These are phyloP conservation scores for Trichosporon faecale DNA, from an alignment of 1,284 basidiomycete genomes.

Conservation along the genomic window DNA sequence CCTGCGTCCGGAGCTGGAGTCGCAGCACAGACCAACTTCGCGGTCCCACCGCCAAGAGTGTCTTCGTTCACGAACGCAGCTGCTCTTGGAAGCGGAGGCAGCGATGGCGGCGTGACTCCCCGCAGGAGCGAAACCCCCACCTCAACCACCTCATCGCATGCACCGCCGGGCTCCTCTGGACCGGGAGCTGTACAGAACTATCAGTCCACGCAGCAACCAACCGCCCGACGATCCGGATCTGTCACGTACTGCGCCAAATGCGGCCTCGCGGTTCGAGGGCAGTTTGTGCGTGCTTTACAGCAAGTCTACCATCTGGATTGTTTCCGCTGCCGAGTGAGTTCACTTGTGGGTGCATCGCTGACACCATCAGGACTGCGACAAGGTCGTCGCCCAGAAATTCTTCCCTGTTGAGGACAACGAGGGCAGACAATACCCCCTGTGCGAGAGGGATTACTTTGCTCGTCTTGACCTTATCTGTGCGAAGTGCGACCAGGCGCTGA, in stretches of 20 bases:
- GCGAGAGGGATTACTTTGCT: conserved; percentile 96
- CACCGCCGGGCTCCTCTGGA: background rate
- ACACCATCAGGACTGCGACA: conserved; percentile 79
- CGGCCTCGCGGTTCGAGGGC: conserved; percentile 59
- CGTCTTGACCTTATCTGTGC: conserved; percentile 93
- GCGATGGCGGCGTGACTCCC: conserved; percentile 12
- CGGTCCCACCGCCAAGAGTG: conserved; percentile 15
- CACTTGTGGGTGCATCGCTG: conserved; percentile 12
- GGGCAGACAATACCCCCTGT: conserved; percentile 83
- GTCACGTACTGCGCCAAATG: conserved; percentile 49
- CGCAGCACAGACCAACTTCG: conserved; percentile 10
- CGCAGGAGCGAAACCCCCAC: conserved; percentile 24
- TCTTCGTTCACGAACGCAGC: conserved; percentile 20
- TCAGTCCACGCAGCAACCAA: background rate
- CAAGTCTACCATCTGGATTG: conserved; percentile 94
- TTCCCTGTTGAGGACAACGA: conserved; percentile 83
- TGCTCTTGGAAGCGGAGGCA: conserved; percentile 25
- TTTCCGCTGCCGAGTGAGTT: conserved; percentile 88
- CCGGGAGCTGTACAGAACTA: conserved; percentile 1
- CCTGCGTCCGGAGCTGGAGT: background rate
- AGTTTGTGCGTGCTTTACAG: conserved; percentile 92
- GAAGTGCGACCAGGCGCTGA: conserved; percentile 87
- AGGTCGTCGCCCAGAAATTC: conserved; percentile 96
- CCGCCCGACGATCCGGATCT: conserved; percentile 23
- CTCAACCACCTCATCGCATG: conserved; percentile 17